phyloP scores from a whole-genome alignment of 164 flowering plant genomes.

The Piper longum region DNA sequence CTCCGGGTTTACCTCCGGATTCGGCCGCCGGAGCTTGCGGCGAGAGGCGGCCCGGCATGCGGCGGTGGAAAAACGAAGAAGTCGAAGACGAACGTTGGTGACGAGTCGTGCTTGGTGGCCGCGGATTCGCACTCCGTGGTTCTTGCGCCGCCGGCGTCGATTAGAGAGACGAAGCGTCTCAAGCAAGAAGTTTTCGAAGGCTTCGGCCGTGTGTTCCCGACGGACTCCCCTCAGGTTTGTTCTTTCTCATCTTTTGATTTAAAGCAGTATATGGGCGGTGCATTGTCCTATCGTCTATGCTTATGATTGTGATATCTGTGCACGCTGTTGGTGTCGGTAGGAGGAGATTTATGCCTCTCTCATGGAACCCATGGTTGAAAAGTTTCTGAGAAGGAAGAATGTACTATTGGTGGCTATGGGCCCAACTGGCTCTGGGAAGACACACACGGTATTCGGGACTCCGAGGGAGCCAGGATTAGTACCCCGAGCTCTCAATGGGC shows the following conservation, averaged over 20 bases:
- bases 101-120: slow-evolving; percentile 28
- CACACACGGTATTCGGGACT: slow-evolving; percentile 75
- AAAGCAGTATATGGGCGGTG: neutral
- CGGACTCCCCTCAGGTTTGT: slow-evolving; percentile 61
- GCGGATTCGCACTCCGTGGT: slow-evolving; percentile 44
- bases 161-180: slow-evolving; percentile 37
- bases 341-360: slow-evolving; percentile 46
- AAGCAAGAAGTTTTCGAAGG: slow-evolving; percentile 69
- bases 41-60: slow-evolving; percentile 9
- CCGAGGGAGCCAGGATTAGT: slow-evolving; percentile 69
- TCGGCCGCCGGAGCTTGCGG: slow-evolving; percentile 22
- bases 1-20: slow-evolving; percentile 54
- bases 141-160: slow-evolving; percentile 29
- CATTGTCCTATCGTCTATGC: neutral
- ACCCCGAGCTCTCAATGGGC: slow-evolving; percentile 40
- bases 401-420: slow-evolving; percentile 80
- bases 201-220: slow-evolving; percentile 52
- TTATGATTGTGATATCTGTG: neutral
- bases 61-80: slow-evolving; percentile 6
- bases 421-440: slow-evolving; percentile 90
- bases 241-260: neutral
- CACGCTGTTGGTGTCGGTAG: slow-evolving; percentile 12
- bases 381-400: slow-evolving; percentile 62
- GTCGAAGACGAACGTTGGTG: slow-evolving; percentile 6
- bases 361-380: slow-evolving; percentile 65